phyloP scores from a whole-genome alignment of 1,284 basidiomycete species.

The Ganoderma lingzhi region DNA sequence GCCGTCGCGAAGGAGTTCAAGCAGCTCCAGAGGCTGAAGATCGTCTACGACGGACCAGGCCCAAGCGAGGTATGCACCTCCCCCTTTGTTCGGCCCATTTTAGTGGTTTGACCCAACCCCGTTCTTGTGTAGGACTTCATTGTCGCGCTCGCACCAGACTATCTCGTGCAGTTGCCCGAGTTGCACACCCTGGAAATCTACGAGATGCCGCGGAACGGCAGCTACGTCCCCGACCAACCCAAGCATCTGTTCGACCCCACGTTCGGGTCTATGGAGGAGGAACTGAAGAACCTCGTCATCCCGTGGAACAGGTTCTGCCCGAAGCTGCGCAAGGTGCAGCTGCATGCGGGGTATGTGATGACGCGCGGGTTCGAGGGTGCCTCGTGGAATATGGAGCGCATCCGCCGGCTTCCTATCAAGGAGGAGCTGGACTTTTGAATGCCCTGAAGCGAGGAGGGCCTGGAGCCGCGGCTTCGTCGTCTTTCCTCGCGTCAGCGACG shows the following conservation, averaged over 20 bases:
- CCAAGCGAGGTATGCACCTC: conserved; percentile 38
- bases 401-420: conserved; percentile 12
- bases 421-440: conserved; percentile 25
- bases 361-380: conserved; percentile 35
- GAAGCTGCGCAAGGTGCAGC: conserved; percentile 39
- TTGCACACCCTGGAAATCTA: conserved; percentile 22
- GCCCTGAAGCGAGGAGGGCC: background rate
- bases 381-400: conserved; percentile 29
- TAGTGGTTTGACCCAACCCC: background rate
- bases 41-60: conserved; percentile 35
- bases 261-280: conserved; percentile 37
- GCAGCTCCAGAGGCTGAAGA: conserved; percentile 37
- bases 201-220: conserved; percentile 8
- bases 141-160: conserved; percentile 41
- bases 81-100: background rate
- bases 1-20: conserved; percentile 39
- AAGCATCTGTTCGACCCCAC: conserved; percentile 34
- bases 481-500: background rate
- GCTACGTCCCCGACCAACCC: conserved; percentile 27
- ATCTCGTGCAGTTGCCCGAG: conserved; percentile 65
- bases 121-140: conserved; percentile 33
- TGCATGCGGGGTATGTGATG: conserved; percentile 36
- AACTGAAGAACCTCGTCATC: conserved; percentile 40
- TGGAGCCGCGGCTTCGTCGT: background rate
- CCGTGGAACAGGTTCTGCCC: conserved; percentile 42